Percentiles rank a stretch among this genome's conserved stretches.
Evolutionary conservation across 495 filamentous ascomycete genomes (phyloP).

Genomic region (Copromyces sp.): DNA sequence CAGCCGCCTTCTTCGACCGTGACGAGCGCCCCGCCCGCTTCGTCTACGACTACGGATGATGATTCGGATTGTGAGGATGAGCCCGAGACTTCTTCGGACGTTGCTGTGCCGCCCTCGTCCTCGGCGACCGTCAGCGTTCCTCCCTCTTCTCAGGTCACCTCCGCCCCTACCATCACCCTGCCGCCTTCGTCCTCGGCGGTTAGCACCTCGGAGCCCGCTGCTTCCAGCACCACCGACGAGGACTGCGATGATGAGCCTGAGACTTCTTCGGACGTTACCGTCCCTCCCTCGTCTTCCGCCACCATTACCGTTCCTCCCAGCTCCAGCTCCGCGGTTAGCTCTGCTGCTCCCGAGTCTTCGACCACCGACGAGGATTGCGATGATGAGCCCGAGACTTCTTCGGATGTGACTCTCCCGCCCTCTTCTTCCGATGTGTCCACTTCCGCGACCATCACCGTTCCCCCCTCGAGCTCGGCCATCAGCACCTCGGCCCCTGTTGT

Average conservation of each 20-base stretch:
- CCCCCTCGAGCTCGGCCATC: not conserved
- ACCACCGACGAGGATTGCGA: no score
- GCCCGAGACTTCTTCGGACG: not conserved
- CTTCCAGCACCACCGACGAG: not conserved
- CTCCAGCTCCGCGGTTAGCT: not conserved
- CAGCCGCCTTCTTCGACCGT: not conserved
- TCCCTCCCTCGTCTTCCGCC: not conserved
- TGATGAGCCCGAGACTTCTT: not conserved
- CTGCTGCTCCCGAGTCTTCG: no score
- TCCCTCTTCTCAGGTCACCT: not conserved
- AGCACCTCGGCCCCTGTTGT: not conserved
- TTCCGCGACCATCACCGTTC: not conserved
- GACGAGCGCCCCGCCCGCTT: not conserved
- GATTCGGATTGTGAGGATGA: not conserved
- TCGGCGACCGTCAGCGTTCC: constrained; percentile 1
- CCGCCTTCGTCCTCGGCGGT: constrained; percentile 6
- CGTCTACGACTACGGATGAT: constrained; percentile 17
- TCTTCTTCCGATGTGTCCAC: not conserved
- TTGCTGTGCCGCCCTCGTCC: not conserved
- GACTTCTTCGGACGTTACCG: not conserved
- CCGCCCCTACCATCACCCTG: constrained; percentile 4
- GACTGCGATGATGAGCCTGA: not conserved
- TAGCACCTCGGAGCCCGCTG: not conserved
- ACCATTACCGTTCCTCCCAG: not conserved
- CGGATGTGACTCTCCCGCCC: not conserved